Conservation (phyloP, 495 filamentous ascomycete genomes). For the Neurospora sp. region DNA sequence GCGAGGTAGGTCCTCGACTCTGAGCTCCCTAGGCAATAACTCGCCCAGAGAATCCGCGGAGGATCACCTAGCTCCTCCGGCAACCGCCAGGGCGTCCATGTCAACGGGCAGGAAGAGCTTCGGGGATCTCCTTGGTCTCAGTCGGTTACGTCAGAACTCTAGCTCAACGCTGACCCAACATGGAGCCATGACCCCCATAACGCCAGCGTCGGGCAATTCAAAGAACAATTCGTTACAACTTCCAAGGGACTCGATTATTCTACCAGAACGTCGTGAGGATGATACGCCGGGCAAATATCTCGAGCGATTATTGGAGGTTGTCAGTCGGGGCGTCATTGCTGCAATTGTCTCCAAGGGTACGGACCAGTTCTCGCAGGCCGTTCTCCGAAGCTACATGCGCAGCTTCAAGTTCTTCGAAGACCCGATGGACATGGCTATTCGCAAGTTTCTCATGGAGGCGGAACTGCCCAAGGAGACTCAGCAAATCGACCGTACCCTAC, state of each 20-base stretch:
- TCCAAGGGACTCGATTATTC: constrained; percentile 46
- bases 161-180: constrained; percentile 46
- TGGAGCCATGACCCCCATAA: constrained; percentile 52
- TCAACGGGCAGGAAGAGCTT: constrained; percentile 86
- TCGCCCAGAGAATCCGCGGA: constrained; percentile 42
- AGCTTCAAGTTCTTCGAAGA: constrained; percentile 90
- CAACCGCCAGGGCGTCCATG: constrained; percentile 59
- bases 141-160: constrained; percentile 66
- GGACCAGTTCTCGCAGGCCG: constrained; percentile 72
- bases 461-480: constrained; percentile 96
- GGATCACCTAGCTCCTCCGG: constrained; percentile 44
- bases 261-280: constrained; percentile 74
- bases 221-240: constrained; percentile 63
- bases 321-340: constrained; percentile 70
- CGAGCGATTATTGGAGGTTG: constrained; percentile 63
- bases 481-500: constrained; percentile 89
- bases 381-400: constrained; percentile 88
- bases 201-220: constrained; percentile 54
- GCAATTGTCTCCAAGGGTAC: constrained; percentile 71
- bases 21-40: constrained; percentile 57
- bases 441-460: constrained; percentile 93
- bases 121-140: constrained; percentile 71
- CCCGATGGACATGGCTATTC: constrained; percentile 92
- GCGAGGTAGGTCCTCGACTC: constrained; percentile 77
- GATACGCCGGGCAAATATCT: constrained; percentile 90